Evolutionary conservation across 2,329 filamentous ascomycete species (phyloP), one percentile per base, ranked within the genome.

Genomic region (Fusarium camptoceras): DNA sequence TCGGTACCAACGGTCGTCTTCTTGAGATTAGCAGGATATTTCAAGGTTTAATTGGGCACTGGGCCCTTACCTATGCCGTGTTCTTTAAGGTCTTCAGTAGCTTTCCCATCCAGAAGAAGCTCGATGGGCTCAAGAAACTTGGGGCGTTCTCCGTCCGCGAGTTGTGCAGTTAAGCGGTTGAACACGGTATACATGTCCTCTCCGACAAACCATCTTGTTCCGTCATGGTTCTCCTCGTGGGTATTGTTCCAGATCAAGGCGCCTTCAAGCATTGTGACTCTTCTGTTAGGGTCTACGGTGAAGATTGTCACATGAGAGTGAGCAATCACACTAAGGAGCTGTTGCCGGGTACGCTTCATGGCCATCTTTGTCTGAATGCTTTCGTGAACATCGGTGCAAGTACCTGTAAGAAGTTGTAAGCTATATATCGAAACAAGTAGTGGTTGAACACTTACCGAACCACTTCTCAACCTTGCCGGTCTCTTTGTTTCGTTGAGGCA

Each of bases 361-460:
- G 86, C 85, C 65, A 91, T 84, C 63, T 91, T 89, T 16, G 90
- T 87, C 74, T 92, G 85, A 5, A 94, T 90, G 44, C 89, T 85
- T 66, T 94, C 91, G 74, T 94, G 90, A 20, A 94, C 91, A 68
- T 95, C 92, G 15, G 92, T 94, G 73, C 90, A 94, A 2, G 91
- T 94, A 18, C 84, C 82, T 83, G 22, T 20, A 8, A 8, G 20
- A 20, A 5, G 28, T 24, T 20, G 47, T 37, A 8, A 34, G 24
- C 55, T 28, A 55, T 27, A 16, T 10, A 27, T 10, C 2, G n/a
- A 30, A 18, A 4, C 39, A 43, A 11, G n/a, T 9, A 20, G 24
- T 30, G 30, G 34, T n/a, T 24, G 8, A 7, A 8, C 18, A 72
- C 80, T 68, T 75, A 81, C 91, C 92, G 73, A 92, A 93, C 92